Percentiles rank a stretch among this genome's conserved stretches.
These are phyloP conservation scores for Blastocystis sp. DNA, from an alignment of 352 stramenopile species.

Conservation along the genomic window DNA sequence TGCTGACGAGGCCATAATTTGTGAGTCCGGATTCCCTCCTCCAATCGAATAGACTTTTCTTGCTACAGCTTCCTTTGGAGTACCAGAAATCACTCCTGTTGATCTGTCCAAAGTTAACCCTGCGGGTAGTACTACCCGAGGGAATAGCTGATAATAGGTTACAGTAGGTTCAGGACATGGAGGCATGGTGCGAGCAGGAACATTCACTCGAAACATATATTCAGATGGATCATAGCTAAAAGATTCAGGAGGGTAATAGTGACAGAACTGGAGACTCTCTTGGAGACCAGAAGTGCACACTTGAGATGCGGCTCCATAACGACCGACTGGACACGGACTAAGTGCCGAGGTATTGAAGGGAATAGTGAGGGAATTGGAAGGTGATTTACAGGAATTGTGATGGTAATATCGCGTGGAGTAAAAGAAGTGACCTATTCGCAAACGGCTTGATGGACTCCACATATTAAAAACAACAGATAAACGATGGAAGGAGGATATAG, in stretches of 20 bases:
- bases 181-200: too few species aligned
- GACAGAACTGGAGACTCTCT: not conserved
- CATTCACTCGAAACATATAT: too few species aligned
- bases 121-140: not conserved
- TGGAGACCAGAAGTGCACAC: not conserved
- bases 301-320: not conserved
- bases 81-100: constrained; percentile 40
- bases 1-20: not conserved
- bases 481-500: too few species aligned
- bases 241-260: not conserved
- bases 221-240: not conserved
- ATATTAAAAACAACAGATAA: not conserved
- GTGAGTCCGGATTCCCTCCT: not conserved
- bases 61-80: not conserved
- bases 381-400: too few species aligned
- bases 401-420: not conserved
- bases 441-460: not conserved
- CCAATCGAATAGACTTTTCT: not conserved
- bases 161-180: not conserved
- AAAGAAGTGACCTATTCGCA: not conserved
- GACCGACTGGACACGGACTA: not conserved
- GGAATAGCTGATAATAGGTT: not conserved
- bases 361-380: too few species aligned
- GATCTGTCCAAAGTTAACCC: not conserved
- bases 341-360: not conserved